Base-by-base conservation (phyloP, 2,329 filamentous ascomycete genomes). In the Lojkania enalia region DNA sequence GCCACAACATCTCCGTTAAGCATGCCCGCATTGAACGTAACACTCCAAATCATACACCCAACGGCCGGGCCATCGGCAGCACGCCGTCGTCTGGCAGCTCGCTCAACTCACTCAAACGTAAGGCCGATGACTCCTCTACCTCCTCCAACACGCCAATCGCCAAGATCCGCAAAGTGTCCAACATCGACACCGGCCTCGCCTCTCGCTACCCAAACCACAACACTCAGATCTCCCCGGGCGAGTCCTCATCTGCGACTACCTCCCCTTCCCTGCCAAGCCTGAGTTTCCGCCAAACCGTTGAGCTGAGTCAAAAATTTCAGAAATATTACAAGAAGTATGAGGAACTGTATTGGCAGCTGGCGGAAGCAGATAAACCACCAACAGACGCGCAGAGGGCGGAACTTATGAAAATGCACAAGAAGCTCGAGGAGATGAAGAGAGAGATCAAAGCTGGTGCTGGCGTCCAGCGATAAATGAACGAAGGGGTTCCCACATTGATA, bases 281-380 rank as follows among this genome's bases (percentile, higher is more conserved):
- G 47, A 70, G 64, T 49, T 75, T 71, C 64, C 68, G 66, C 18
- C 73, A 75, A 53, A 74, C 71, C 23, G 64, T 77, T 16, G 68
- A 71, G 45, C 55, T 76, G 19, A 75, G 74, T 2, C 70, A 72
- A 52, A 72, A 70, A 37, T 85, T 85, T 64, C 81, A 82, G 58
- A 71, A 70, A 41, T 77, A 77, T 49, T 84, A 85, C 57, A 76
- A 77, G 25, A 76, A 74, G 44, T 85, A 86, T 56, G 74, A 76
- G 54, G 66, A 74, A 55, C 62, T 83, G 55, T 80, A 84, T 61
- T 76, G 77, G 57, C 63, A 69, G 51, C 55, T 75, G 48, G 64
- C 62, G 0, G 69, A 71, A 30, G 54, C 63, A 9, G 53, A 70
- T 21, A 66, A 73, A 43, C 71, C 76, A 3, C 73, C 77, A 6